Base-by-base conservation (phyloP, 2,329 filamentous ascomycete species). In the Pestalotiopsis sp. region DNA sequence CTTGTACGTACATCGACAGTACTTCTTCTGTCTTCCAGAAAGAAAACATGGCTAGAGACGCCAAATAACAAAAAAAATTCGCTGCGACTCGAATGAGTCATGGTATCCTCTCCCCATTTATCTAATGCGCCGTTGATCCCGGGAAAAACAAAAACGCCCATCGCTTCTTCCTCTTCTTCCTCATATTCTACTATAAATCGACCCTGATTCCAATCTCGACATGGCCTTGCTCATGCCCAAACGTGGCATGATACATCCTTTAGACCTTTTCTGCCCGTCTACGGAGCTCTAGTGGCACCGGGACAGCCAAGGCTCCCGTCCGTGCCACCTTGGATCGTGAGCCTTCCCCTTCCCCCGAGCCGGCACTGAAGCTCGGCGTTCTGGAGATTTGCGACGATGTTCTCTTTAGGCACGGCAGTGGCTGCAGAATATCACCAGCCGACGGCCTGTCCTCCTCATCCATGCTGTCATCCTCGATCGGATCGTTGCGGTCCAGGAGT, bases 331-430 rank as follows among this genome's bases (percentile, higher is more conserved):
- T 83, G 49, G 76, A 74, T 62, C 79, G 74, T 39, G 78, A 73
- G 38, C 74, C 72, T 55, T 82, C 80, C 61, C 71, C 60, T 60
- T 78, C 74, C 67, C 77, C 62, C 39, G 74, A 78, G 0, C 77
- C 75, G 2, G 82, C 77, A n/a, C 82, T 80, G 67, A 85, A 83
- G 71, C 81, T 85, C 13, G 81, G 79, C 3, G 83, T 81, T 57
- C 83, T 81, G 7, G 86, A 84, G 61, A 88, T 86, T 71, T 88
- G 86, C 12, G 85, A 84, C 58, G 85, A 82, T 27, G 82, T 79
- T 45, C 87, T 81, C 75, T 90, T 90, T 20, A 87, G 74, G 3
- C 81, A 80, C 67, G 79, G 74, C 14, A 81, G 67, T 39, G 76
- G 74, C 7, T 78, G 77, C 45, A 81, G 78, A 68, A 87, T 83